A percentile compares a stretch with the other conserved stretches of the same genome.
Evolutionary conservation across 129 eudicot species (phyloP).

Genomic region (Pittosporum tobira): DNA sequence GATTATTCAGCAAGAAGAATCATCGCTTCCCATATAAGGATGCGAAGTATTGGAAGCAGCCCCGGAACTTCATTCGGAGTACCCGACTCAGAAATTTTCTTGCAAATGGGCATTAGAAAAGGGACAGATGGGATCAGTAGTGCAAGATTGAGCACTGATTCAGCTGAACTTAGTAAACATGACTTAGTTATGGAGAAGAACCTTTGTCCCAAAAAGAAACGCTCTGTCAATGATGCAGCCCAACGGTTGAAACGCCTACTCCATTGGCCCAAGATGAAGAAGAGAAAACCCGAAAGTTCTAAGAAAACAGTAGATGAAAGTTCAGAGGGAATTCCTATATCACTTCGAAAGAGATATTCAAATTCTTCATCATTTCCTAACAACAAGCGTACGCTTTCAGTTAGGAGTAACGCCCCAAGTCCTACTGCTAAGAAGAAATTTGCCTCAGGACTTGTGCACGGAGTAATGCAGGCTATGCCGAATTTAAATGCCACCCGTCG

Average conservation of each 20-base stretch:
- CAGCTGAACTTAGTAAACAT: conserved; percentile 17
- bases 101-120: conserved; percentile 50
- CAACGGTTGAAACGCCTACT: conserved; percentile 51
- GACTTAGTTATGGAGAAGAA: conserved; percentile 9
- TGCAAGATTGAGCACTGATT: conserved; percentile 15
- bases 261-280: conserved; percentile 62
- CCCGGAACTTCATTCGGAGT: conserved; percentile 74
- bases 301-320: conserved; percentile 20
- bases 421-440: conserved; percentile 70
- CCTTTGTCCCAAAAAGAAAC: conserved; percentile 21
- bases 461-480: conserved; percentile 63
- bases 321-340: conserved; percentile 32
- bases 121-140: conserved; percentile 19
- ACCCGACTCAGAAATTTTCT: conserved; percentile 62
- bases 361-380: conserved; percentile 41
- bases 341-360: conserved; percentile 56
- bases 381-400: conserved; percentile 66
- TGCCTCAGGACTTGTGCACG: conserved; percentile 65
- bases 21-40: conserved; percentile 67
- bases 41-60: conserved; percentile 53
- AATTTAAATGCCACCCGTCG: conserved; percentile 28
- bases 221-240: conserved; percentile 28
- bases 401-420: conserved; percentile 58
- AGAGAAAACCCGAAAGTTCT: conserved; percentile 19
- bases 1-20: conserved; percentile 50